A percentile compares a stretch with the other conserved stretches of the same genome.
phyloP scores from a whole-genome alignment of 1,139 yeast species.

The Kodamaea suecica region DNA sequence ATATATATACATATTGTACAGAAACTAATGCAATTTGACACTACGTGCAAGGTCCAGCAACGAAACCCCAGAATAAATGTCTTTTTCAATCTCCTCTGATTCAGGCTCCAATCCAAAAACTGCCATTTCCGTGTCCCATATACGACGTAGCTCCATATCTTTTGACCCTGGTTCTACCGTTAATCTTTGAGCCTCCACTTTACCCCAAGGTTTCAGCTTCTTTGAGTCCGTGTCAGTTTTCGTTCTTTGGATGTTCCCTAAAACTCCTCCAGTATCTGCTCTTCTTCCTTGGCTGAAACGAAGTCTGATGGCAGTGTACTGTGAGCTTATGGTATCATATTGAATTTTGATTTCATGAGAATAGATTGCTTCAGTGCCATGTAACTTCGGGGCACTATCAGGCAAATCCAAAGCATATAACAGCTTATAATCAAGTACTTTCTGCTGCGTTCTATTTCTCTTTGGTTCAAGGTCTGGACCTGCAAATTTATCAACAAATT shows the following conservation, averaged over 20 bases:
- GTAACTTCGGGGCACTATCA: conserved; percentile 3
- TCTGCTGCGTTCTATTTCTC: conserved; percentile 34
- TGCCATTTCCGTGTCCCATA: conserved; percentile 13
- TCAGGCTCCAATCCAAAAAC: conserved; percentile 3
- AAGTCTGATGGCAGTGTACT: conserved; percentile 38
- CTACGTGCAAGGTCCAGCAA: conserved; percentile 1
- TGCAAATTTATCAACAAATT: conserved; percentile 24
- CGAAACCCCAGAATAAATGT: neutral
- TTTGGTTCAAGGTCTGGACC: conserved; percentile 9
- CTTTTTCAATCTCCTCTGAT: neutral
- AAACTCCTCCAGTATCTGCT: conserved; percentile 9
- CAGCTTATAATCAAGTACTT: conserved; percentile 35
- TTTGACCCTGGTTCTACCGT: neutral
- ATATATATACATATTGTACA: too few relatives aligned
- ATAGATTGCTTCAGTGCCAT: conserved; percentile 10
- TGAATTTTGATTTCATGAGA: conserved; percentile 29
- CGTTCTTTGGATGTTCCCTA: conserved; percentile 12
- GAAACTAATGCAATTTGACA: neutral
- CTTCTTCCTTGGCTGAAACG: conserved; percentile 24
- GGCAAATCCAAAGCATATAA: conserved; percentile 17
- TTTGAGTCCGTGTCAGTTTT: neutral
- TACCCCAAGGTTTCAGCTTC: neutral
- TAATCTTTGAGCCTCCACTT: neutral
- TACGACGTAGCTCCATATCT: conserved; percentile 4
- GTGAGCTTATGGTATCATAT: conserved; percentile 36